Base-by-base conservation (phyloP, 306 rosid species). In the Malus sieversii region DNA sequence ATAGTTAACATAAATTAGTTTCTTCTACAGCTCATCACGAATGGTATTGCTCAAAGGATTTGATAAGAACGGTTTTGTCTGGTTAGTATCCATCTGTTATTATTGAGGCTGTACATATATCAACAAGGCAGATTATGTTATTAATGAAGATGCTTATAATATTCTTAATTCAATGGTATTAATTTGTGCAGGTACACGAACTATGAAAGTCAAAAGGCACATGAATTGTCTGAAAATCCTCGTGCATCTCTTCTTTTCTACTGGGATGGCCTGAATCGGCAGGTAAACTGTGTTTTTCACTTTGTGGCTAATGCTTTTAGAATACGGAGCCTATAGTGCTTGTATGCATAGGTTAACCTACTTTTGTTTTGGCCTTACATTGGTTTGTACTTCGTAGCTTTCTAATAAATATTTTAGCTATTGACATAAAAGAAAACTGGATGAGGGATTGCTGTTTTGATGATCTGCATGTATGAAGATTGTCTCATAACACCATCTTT, bases 1-100 rank as follows among this genome's bases (percentile, higher is more conserved):
- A 68, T 73, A 66, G 75, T 72, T 87, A 75, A 70, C 66, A 40
- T 85, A 29, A 44, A 76, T 42, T 74, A 27, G 29, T 67, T 69
- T 83, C 78, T 75, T 80, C 80, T 80, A 52, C 87, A 95, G 99
- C 77, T 92, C 99, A 77, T 92, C 97, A 57, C 88, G 97, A 66
- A 90, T 92, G 81, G 97, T 95, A 68, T 78, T 92, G 89, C 90
- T 95, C 35, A 95, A 95, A 82, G 99, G 97, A 35, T 81, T 90
- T 62, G 97, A 95, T 74, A 87, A 89, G 81, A 90, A 84, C 33
- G 96, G 99, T 66, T 95, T 95, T 90, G 93, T 95, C 75, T 95
- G 99, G 97, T 95, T 60, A 77, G 99, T 87, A 67, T 10, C 53
- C 20, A 35, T 77, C 71, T 72, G 16, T 53, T 78, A 60, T 77